A percentile compares a stretch with the other conserved stretches of the same genome.
phyloP scores from a whole-genome alignment of 805 yeast genomes.

The Pichia rugopelliculosa region DNA sequence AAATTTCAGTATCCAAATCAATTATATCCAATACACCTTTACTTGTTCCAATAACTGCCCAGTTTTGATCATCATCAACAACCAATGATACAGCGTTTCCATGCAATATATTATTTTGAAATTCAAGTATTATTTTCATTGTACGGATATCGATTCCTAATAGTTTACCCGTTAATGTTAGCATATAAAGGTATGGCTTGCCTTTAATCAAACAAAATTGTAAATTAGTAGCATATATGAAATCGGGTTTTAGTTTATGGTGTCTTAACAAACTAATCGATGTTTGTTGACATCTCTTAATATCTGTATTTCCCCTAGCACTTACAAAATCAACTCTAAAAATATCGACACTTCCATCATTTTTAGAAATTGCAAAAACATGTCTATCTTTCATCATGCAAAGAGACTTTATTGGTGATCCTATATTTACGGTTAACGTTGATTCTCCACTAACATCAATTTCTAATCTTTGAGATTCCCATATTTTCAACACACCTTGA shows the following conservation, averaged over 20 bases:
- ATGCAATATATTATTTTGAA: conserved; percentile 52
- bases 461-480: conserved; percentile 68
- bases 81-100: conserved; percentile 62
- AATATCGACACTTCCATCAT: conserved; percentile 38
- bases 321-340: conserved; percentile 32
- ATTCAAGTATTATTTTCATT: conserved; percentile 34
- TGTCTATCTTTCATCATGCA: conserved; percentile 46
- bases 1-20: conserved; percentile 66
- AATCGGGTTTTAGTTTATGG: conserved; percentile 29
- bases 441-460: conserved; percentile 51
- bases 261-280: conserved; percentile 33
- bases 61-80: conserved; percentile 43
- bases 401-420: conserved; percentile 42
- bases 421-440: conserved; percentile 38
- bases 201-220: conserved; percentile 34
- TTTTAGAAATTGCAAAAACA: conserved; percentile 50
- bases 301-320: conserved; percentile 3
- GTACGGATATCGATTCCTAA: conserved; percentile 50
- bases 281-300: conserved; percentile 10
- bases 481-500: conserved; percentile 61
- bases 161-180: conserved; percentile 48
- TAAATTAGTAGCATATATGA: conserved; percentile 37
- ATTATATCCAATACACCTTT: conserved; percentile 71
- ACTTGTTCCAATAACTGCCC: conserved; percentile 71
- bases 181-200: conserved; percentile 38